Base-by-base conservation (phyloP, 2,329 filamentous ascomycete species). In the Talaromyces albobiverticillius region DNA sequence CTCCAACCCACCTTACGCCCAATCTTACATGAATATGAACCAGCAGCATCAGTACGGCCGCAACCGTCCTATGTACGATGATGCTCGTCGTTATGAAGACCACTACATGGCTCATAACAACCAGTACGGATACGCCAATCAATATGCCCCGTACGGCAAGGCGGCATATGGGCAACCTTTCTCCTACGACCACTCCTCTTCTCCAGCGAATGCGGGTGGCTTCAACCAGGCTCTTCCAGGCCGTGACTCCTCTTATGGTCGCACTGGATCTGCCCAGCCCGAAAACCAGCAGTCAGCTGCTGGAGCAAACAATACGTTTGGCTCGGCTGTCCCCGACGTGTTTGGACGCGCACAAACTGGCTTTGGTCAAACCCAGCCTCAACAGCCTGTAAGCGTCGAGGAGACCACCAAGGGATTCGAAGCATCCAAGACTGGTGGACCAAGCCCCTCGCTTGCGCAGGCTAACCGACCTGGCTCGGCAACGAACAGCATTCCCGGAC, bases 131-230 rank as follows among this genome's bases (percentile, higher is more conserved):
- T 81, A 79, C 54, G 74, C 70, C 40, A 79, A 73, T 58, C 77
- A 78, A 60, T 78, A 77, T 59, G 50, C 67, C 34, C 75, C 74
- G 14, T 84, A 81, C 56, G 50, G 78, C 51, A 81, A 82, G 61
- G 81, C 61, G 84, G 85, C 80, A n/a, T 86, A 87, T 63, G 82
- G 78, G 29, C 83, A 84, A 61, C 82, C 82, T 38, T 87, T 86
- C 66, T 81, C 82, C 8, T 85, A 83, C 61, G 85, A 87, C 42
- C 82, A 87, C 65, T 80, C 82, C 2, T 82, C 84, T 14, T 85
- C 84, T 20, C 84, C 85, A 10, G 84, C 82, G 31, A 85, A 83
- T 57, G 77, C 78, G 20, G 78, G 76, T 46, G 67, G 61, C 51
- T 77, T 76, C 61, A 71, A 70, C 60, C 71, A 73, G 56, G 62